Base-by-base conservation (phyloP, 2,329 filamentous ascomycete species). In the Calycina herbarum region DNA sequence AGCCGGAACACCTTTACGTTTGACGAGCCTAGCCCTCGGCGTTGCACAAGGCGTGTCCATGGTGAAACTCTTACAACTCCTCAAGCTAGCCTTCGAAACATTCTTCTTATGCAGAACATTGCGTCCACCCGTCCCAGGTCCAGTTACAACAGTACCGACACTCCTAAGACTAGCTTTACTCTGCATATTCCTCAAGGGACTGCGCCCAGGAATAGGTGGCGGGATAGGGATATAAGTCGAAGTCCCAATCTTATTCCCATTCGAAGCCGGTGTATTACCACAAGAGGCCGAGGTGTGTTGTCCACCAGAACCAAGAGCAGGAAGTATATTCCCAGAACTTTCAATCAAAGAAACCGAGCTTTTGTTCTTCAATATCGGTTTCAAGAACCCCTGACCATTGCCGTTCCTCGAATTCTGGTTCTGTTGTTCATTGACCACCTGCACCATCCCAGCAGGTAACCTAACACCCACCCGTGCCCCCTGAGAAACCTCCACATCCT, bases 291-390 rank as follows among this genome's bases (percentile, higher is more conserved):
- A 11, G n/a, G 11, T 27, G 6, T 51, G n/a, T 2, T 24, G n/a
- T 24, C 45, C 20, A 5, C 17, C 5, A 24, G 10, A 24, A n/a
- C 17, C n/a, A 11, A 1, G 0, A 1, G 6, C 8, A 2, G 20
- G 7, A 24, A 38, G 10, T 15, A 8, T 15, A 51, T 51, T 51
- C n/a, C 45, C 63, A n/a, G n/a, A n/a, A n/a, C n/a, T n/a, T 40
- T 73, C 71, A 15, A 67, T 40, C 1, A 74, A 61, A 2, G 72
- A 73, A 7, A 71, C 45, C 10, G 63, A 61, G 6, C 72, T 73
- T 57, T 66, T 63, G 10, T 73, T 75, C 59, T 74, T 75, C 11
- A 75, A 63, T 17, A 74, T 75, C 3, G 74, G 72, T 45, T 69
- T 72, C 15, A 73, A 60, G 11, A 64, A 15, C 15, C n/a, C 58